Evolutionary conservation across 352 stramenopile genomes (phyloP).

Genomic region (Plasmopara halstedii): DNA sequence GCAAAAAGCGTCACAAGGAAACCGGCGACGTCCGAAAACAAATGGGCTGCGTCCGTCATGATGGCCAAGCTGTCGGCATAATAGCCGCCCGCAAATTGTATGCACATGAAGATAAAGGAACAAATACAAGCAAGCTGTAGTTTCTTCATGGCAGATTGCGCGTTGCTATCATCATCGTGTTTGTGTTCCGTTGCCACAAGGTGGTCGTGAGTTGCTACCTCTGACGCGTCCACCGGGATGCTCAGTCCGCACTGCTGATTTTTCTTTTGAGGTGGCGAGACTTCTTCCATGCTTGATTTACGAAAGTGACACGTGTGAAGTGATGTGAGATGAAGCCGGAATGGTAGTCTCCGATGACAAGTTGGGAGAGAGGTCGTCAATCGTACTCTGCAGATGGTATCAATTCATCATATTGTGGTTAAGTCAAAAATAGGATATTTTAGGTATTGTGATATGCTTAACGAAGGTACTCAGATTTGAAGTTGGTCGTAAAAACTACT

Average conservation of each 20-base stretch:
- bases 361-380: conserved; percentile 12
- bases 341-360: conserved; percentile 1
- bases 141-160: conserved; percentile 49
- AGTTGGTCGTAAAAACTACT: too few species aligned
- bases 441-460: too few species aligned
- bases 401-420: too few species aligned
- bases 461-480: too few species aligned
- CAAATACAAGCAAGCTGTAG: conserved; percentile 69
- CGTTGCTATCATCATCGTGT: conserved; percentile 1
- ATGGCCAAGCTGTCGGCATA: conserved; percentile 93
- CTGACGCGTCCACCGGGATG: conserved; percentile 24
- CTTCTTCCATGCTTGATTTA: not conserved
- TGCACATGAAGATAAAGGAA: conserved; percentile 92
- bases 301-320: not conserved
- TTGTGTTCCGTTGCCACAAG: conserved; percentile 13
- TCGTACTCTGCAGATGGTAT: conserved; percentile 4
- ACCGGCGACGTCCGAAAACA: conserved; percentile 68
- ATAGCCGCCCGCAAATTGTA: conserved; percentile 93
- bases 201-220: conserved; percentile 27
- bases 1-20: conserved; percentile 81
- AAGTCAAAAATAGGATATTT: too few species aligned
- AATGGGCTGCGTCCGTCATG: conserved; percentile 84
- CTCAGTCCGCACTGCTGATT: conserved; percentile 16
- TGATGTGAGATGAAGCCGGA: not conserved
- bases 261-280: not conserved